Evolutionary conservation across 116 monocot species (phyloP).

Genomic region (Papilionanthe hybrid): DNA sequence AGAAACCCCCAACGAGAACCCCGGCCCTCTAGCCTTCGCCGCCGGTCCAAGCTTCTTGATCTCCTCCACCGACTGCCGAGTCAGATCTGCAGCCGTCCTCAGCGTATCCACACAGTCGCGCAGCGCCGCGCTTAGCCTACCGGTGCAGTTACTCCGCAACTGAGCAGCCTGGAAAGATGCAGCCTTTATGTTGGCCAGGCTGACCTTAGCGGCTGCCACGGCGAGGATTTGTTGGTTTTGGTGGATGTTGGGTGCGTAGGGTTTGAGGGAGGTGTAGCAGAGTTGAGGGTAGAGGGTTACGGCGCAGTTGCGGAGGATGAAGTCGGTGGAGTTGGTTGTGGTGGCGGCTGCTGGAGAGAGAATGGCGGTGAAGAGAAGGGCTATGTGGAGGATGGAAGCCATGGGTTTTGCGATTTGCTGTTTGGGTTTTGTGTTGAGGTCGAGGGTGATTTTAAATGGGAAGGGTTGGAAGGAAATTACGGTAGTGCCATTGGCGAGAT

Average conservation of each 20-base stretch:
- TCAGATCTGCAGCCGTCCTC: conserved; percentile 15
- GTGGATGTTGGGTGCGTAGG: conserved; percentile 3
- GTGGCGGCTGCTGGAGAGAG: neutral
- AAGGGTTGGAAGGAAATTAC: neutral
- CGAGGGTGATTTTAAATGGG: neutral
- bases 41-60: conserved; percentile 3
- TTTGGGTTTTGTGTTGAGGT: neutral
- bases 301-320: conserved; percentile 10
- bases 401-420: neutral
- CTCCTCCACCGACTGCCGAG: conserved; percentile 8
- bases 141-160: neutral
- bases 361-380: neutral
- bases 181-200: neutral
- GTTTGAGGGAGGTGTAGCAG: conserved; percentile 15
- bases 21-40: conserved; percentile 3
- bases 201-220: neutral
- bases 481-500: neutral
- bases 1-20: conserved; percentile 41
- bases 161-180: neutral
- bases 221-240: neutral
- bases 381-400: neutral
- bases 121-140: conserved; percentile 8
- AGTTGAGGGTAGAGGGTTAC: conserved; percentile 15
- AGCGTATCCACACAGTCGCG: conserved; percentile 16
- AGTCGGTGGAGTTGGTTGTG: neutral